Conservation (phyloP, 192 early-diverging fungal species). For the Entomortierella lignicola region DNA sequence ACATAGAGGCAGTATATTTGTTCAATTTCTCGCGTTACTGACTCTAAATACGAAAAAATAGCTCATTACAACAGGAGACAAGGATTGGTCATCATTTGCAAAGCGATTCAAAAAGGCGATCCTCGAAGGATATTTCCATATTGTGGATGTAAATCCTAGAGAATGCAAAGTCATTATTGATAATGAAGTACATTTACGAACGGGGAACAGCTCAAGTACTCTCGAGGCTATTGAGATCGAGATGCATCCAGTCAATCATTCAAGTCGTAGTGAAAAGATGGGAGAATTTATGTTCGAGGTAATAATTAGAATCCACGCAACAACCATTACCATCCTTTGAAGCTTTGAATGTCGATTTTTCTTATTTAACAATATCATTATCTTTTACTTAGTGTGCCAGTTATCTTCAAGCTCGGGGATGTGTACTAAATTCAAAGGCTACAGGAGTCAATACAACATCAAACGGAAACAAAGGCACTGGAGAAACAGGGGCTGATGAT, state of each 20-base stretch:
- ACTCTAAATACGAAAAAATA: neutral
- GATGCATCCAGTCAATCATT: constrained; percentile 39
- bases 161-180: constrained; percentile 50
- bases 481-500: neutral
- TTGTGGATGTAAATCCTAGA: constrained; percentile 22
- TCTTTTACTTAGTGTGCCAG: constrained; percentile 28
- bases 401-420: constrained; percentile 37
- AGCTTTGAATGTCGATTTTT: neutral
- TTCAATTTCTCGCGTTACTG: neutral
- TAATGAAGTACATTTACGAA: constrained; percentile 36
- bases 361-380: neutral
- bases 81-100: constrained; percentile 39
- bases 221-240: constrained; percentile 29
- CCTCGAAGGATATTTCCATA: constrained; percentile 34
- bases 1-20: too few species aligned
- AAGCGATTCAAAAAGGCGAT: constrained; percentile 39
- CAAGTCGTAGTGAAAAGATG: constrained; percentile 29
- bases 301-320: neutral
- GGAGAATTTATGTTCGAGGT: constrained; percentile 53
- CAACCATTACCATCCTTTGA: neutral
- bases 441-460: neutral
- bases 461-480: neutral
- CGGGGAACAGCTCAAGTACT: neutral
- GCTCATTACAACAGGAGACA: constrained; percentile 25
- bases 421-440: constrained; percentile 9